Conservation (phyloP, 106 monocot genomes). For the Dioscorea zingiberensis region DNA sequence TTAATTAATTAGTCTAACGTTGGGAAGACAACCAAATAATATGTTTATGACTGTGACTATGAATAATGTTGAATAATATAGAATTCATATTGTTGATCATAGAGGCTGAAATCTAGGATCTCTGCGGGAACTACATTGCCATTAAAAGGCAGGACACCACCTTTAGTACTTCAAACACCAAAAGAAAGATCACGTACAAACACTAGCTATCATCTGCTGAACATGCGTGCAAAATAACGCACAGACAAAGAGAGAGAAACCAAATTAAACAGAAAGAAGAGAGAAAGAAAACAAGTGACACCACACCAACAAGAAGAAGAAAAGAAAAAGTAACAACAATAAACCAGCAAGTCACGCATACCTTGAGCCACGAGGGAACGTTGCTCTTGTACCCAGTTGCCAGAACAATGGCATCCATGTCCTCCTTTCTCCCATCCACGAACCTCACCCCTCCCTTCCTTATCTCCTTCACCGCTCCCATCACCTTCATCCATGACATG, state of each 20-base stretch:
- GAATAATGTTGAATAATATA: no score
- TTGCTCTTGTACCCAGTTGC: constrained; percentile 97
- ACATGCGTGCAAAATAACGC: neutral
- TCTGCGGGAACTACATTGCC: no score
- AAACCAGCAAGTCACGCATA: constrained; percentile 7
- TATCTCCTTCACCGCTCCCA: constrained; percentile 68
- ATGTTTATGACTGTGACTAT: no score
- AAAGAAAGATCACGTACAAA: no score
- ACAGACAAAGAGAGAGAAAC: neutral
- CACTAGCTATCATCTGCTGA: neutral
- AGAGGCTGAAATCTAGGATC: no score
- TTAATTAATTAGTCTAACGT: no score
- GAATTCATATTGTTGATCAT: no score
- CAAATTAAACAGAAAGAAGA: neutral
- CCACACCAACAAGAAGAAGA: neutral
- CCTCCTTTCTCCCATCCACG: constrained; percentile 75
- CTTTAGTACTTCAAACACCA: no score
- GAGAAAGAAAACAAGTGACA: neutral
- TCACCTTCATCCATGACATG: constrained; percentile 40
- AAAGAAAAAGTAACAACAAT: neutral
- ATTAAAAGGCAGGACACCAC: no score
- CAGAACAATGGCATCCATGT: constrained; percentile 73
- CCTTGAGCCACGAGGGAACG: constrained; percentile 93
- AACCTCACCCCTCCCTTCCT: constrained; percentile 66
- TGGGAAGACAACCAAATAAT: no score